Evolutionary conservation across 2,329 filamentous ascomycete species (phyloP).

Genomic region (Trichoderma sp.): DNA sequence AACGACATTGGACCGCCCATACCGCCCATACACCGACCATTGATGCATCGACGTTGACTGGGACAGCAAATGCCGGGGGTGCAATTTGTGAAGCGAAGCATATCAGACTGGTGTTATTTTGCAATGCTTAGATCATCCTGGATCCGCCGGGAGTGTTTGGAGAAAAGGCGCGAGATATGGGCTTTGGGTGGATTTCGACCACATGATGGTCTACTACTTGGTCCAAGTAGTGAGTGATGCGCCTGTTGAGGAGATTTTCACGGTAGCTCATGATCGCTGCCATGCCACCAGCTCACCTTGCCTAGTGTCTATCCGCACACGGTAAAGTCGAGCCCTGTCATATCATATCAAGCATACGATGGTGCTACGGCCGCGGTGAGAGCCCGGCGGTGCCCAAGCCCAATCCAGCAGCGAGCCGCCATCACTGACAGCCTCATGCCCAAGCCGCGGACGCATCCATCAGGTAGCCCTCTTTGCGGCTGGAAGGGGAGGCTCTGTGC

Average conservation of each 20-base stretch:
- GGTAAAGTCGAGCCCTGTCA: not conserved
- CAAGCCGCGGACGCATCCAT: not conserved
- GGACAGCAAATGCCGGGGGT: not conserved
- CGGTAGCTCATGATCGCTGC: not conserved
- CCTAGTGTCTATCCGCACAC: not conserved
- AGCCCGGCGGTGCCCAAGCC: conserved; percentile 15
- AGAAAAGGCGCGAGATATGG: not conserved
- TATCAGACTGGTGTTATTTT: not conserved
- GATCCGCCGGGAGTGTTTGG: not conserved
- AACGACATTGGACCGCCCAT: not conserved
- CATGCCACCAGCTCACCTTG: not conserved
- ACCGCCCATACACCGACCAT: not conserved
- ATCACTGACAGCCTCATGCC: not conserved
- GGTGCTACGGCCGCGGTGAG: conserved; percentile 7
- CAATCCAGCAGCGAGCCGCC: not conserved
- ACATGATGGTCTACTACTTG: not conserved
- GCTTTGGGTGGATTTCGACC: not conserved
- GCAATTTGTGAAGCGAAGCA: not conserved
- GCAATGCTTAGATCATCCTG: not conserved
- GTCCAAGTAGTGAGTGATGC: not conserved
- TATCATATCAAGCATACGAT: not conserved
- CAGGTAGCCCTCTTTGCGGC: not conserved
- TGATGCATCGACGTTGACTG: not conserved
- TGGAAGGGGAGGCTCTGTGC: not conserved
- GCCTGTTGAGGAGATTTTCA: not conserved